Evolutionary conservation across 1,284 basidiomycete genomes (phyloP), one percentile per base, ranked within the genome.

Genomic region (Crucibulum parvulum): DNA sequence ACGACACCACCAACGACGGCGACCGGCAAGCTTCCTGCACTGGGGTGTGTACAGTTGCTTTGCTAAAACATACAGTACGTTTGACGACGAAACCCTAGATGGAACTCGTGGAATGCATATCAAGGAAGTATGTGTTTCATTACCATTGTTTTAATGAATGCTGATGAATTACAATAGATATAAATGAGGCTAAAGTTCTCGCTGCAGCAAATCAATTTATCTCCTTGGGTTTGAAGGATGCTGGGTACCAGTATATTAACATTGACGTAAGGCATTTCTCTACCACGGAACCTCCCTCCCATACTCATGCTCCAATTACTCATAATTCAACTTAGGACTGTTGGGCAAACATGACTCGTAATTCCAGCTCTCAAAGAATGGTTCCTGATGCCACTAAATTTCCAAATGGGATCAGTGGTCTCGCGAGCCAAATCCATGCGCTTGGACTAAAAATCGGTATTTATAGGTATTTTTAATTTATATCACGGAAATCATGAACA

Each of bases 21-120:
- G 37, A 71, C 71, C 1, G 75, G 75, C n/a, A 72, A 68, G 37
- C 66, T 75, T 37, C 75, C 75, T 47, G 75, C 75, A 16, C 63
- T 77, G n/a, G 75, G 75, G 75, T 75, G 60, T 38, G 62, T 55
- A 2, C 9, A 35, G 41, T 13, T 34, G 16, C 18, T 31, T 4
- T 39, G 6, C 34, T 55, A n/a, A 15, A 35, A 37, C 34, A 16
- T 46, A 34, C 38, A 35, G 31, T 50, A 41, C 10, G 9, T 45
- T 51, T 55, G 10, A 53, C 36, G 11, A 7, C 16, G 18, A 35
- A 51, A 43, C 3, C 10, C 18, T 39, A 84, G 83, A 37, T 86
- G 84, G 84, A 86, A 86, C 62, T 72, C 77, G 9, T 85, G 83
- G 84, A 86, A 86, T 60, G 84, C 84, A 2, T 85, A 84, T 64